phyloP scores from a whole-genome alignment of 2,329 filamentous ascomycete genomes.

The Furcasterigmium sp. region DNA sequence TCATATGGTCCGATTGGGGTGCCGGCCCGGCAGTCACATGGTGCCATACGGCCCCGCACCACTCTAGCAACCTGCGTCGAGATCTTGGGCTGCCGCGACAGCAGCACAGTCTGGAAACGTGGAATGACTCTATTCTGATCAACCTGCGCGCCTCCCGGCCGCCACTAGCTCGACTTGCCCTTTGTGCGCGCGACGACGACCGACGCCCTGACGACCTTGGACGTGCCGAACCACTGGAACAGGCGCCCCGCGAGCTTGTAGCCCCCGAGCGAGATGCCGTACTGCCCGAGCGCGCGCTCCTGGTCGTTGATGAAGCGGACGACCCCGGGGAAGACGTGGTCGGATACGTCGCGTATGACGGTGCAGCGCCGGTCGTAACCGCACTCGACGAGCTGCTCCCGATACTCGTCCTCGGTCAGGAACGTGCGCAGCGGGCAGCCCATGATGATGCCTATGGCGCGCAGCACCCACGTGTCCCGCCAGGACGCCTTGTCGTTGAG shows the following conservation, averaged over 20 bases:
- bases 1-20: too few relatives aligned
- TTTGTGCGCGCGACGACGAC: constrained; percentile 24
- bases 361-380: constrained; percentile 40
- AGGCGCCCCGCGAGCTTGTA: constrained; percentile 29
- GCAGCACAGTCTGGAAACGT: too few relatives aligned
- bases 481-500: constrained; percentile 24
- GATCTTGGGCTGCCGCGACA: too few relatives aligned
- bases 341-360: constrained; percentile 43
- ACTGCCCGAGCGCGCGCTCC: constrained; percentile 22
- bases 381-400: constrained; percentile 33
- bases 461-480: constrained; percentile 25
- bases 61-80: too few relatives aligned
- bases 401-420: constrained; percentile 38
- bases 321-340: constrained; percentile 46
- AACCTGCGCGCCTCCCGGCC: too few relatives aligned
- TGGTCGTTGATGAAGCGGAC: constrained; percentile 34
- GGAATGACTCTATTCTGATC: too few relatives aligned
- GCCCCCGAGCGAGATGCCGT: constrained; percentile 28
- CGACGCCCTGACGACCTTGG: constrained; percentile 25
- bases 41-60: too few relatives aligned
- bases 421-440: constrained; percentile 45
- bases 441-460: constrained; percentile 38
- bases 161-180: not conserved
- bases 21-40: too few relatives aligned
- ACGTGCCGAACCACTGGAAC: constrained; percentile 31